Percentiles rank a stretch among this genome's conserved stretches.
Evolutionary conservation across 345 rosid species (phyloP).

Genomic region (Capsella bursapastoris): DNA sequence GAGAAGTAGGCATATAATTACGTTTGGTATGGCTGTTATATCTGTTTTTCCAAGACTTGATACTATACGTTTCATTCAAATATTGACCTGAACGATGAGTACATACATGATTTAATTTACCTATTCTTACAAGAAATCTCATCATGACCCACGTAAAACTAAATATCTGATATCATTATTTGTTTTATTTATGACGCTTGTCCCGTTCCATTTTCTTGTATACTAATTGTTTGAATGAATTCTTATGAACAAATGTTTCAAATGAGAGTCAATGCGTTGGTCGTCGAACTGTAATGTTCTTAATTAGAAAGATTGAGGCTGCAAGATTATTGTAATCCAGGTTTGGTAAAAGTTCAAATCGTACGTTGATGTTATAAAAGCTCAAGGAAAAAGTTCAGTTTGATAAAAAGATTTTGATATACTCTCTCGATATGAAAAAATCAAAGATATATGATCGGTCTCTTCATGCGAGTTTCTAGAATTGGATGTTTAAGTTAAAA

Average conservation of each 20-base stretch:
- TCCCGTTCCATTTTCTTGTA: background rate
- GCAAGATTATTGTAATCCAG: too few relatives aligned
- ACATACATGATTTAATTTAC: background rate
- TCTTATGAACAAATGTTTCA: constrained; percentile 6
- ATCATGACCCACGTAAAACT: background rate
- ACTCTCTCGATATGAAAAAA: constrained; percentile 7
- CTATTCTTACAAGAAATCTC: constrained; percentile 35
- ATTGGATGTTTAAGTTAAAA: background rate
- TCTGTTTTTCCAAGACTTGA: constrained; percentile 41
- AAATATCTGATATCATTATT: background rate
- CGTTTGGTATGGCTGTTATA: constrained; percentile 46
- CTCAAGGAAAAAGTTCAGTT: background rate
- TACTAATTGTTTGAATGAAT: constrained; percentile 1
- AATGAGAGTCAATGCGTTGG: constrained; percentile 26
- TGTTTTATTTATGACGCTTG: constrained; percentile 15
- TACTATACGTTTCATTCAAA: constrained; percentile 33
- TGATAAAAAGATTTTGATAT: background rate
- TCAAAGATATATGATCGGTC: background rate
- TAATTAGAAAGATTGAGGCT: constrained; percentile 5
- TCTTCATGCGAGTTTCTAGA: constrained; percentile 23
- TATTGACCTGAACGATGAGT: constrained; percentile 7
- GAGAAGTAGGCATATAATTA: constrained; percentile 31
- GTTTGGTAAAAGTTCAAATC: too few relatives aligned
- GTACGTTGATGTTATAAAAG: background rate
- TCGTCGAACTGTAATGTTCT: constrained; percentile 32